Conservation (phyloP, 2,329 filamentous ascomycete genomes). For the Alternaria atra region DNA sequence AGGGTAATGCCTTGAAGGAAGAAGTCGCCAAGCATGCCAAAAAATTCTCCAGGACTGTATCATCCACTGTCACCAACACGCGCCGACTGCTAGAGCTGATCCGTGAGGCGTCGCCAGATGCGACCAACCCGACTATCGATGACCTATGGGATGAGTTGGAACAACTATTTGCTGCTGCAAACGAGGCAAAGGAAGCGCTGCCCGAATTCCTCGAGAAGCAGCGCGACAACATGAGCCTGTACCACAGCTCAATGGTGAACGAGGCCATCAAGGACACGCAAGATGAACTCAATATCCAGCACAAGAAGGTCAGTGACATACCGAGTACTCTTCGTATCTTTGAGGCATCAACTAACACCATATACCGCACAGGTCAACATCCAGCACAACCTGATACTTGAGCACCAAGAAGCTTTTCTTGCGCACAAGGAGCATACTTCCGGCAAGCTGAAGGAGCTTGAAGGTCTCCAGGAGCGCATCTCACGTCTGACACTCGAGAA, state of each 20-base stretch:
- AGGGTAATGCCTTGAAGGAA: constrained; percentile 28
- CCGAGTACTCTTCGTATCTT: not conserved
- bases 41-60: constrained; percentile 28
- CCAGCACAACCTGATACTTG: constrained; percentile 39
- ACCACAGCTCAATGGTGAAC: constrained; percentile 35
- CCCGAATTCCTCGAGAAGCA: constrained; percentile 41
- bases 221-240: constrained; percentile 37
- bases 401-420: constrained; percentile 39
- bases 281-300: constrained; percentile 35
- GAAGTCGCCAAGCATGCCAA: constrained; percentile 32
- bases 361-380: constrained; percentile 20
- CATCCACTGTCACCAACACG: constrained; percentile 27
- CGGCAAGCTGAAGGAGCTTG: constrained; percentile 32
- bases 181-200: constrained; percentile 28
- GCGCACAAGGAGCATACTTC: constrained; percentile 31
- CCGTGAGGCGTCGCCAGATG: constrained; percentile 24
- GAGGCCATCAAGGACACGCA: constrained; percentile 33
- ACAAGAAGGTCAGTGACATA: constrained; percentile 30
- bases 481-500: constrained; percentile 43
- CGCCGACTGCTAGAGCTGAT: constrained; percentile 36
- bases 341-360: not conserved
- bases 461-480: constrained; percentile 32
- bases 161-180: constrained; percentile 30
- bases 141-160: constrained; percentile 40
- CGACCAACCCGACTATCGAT: constrained; percentile 26